Percentiles rank a stretch among this genome's conserved stretches.
These are phyloP conservation scores for Mycena floridula DNA, from an alignment of 768 basidiomycete species.

Conservation along the genomic window DNA sequence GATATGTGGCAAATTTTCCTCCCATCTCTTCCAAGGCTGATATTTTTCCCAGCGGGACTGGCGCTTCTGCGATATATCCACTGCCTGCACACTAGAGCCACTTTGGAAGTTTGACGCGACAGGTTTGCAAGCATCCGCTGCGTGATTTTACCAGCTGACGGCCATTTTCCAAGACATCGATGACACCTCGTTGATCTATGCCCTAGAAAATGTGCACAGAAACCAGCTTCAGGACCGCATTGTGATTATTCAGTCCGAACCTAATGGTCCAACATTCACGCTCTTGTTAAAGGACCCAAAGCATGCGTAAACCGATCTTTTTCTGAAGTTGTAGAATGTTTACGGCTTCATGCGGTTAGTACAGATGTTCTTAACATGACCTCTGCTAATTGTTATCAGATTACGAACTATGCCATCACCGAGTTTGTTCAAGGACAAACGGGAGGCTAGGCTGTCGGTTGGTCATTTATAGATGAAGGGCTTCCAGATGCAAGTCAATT, in stretches of 20 bases:
- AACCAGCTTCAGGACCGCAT: conserved; percentile 57
- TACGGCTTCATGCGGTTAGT: too few species aligned
- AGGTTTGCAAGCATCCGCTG: conserved; percentile 32
- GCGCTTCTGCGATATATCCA: conserved; percentile 87
- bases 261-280: conserved; percentile 39
- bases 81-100: conserved; percentile 51
- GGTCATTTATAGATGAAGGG: conserved; percentile 64
- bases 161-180: conserved; percentile 67
- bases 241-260: conserved; percentile 30
- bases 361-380: too few species aligned
- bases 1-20: conserved; percentile 37
- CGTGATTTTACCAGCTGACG: not conserved
- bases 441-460: conserved; percentile 86
- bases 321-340: conserved; percentile 44
- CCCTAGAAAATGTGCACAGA: conserved; percentile 45
- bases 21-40: not conserved
- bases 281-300: conserved; percentile 45
- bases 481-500: conserved; percentile 68
- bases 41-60: conserved; percentile 65
- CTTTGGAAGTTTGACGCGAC: conserved; percentile 64
- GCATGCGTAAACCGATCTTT: too few species aligned
- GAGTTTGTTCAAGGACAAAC: conserved; percentile 86
- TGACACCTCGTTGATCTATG: conserved; percentile 46
- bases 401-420: conserved; percentile 81
- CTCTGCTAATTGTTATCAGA: conserved; percentile 33